phyloP scores from a whole-genome alignment of 2,329 filamentous ascomycete genomes.

The Penicillium sp. region DNA sequence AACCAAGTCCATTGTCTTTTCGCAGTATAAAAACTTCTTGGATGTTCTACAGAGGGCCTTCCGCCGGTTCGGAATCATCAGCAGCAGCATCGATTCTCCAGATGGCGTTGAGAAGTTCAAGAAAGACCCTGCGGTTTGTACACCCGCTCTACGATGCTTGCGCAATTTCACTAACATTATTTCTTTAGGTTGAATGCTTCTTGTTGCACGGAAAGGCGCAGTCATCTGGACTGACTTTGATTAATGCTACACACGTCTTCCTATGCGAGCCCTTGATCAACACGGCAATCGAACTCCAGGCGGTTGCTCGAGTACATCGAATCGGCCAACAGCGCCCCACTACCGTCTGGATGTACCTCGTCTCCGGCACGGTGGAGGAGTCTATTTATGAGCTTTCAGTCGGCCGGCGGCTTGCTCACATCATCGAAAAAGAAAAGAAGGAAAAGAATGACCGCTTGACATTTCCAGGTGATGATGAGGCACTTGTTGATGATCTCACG shows the following conservation, averaged over 20 bases:
- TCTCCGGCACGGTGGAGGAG: constrained; percentile 87
- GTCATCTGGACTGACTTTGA: constrained; percentile 81
- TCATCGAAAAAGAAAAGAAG: constrained; percentile 48
- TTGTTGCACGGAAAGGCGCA: constrained; percentile 85
- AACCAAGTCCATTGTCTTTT: constrained; percentile 90
- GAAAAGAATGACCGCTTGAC: constrained; percentile 23
- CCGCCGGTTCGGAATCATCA: constrained; percentile 65
- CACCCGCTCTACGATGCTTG: neutral
- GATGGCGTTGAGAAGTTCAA: constrained; percentile 73
- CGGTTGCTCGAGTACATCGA: constrained; percentile 88
- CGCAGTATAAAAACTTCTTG: constrained; percentile 81
- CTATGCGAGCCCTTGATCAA: constrained; percentile 92
- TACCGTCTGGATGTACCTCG: constrained; percentile 90
- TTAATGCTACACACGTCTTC: constrained; percentile 91
- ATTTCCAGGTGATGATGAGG: neutral
- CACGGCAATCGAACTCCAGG: constrained; percentile 88
- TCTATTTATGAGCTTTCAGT: constrained; percentile 86
- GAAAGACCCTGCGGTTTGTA: constrained; percentile 57
- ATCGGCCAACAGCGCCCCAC: constrained; percentile 87
- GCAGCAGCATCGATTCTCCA: constrained; percentile 63
- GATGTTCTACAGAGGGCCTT: constrained; percentile 68
- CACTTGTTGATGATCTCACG: constrained; percentile 31
- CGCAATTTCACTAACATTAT: constrained; percentile 8
- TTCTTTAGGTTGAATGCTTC: constrained; percentile 65
- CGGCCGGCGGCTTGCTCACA: constrained; percentile 69